Percentiles rank a stretch among this genome's conserved stretches.
These are phyloP conservation scores for Vanrija sp. DNA, from an alignment of 1,284 basidiomycete species.

Conservation along the genomic window DNA sequence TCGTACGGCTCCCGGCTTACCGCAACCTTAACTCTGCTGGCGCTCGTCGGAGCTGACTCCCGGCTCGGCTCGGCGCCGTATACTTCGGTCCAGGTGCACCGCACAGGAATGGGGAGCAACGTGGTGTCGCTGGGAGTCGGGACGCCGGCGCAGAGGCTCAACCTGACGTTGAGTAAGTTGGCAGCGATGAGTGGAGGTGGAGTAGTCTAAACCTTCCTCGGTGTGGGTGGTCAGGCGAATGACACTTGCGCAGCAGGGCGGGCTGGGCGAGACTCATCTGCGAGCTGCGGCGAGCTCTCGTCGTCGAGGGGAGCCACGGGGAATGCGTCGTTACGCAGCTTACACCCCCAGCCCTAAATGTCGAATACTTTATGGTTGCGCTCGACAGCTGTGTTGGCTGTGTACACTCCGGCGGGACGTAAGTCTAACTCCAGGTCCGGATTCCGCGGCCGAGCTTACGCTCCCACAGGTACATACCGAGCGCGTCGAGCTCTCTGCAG, in stretches of 20 bases:
- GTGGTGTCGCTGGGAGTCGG: slow-evolving; percentile 32
- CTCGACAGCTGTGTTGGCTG: slow-evolving; percentile 26
- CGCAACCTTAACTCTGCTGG: too few species aligned
- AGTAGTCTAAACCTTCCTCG: too few species aligned
- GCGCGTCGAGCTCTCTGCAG: slow-evolving; percentile 18
- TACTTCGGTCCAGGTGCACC: slow-evolving; percentile 30
- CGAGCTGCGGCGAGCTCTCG: too few species aligned
- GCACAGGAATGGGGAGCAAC: slow-evolving; percentile 32
- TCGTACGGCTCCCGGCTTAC: too few species aligned
- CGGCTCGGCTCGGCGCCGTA: slow-evolving; percentile 28
- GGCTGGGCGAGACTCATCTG: too few species aligned
- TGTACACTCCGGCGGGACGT: slow-evolving; percentile 3
- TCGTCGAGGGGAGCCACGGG: too few species aligned
- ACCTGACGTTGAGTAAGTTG: slow-evolving; percentile 41
- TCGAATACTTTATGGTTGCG: slow-evolving; percentile 36
- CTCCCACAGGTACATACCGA: slow-evolving; percentile 1
- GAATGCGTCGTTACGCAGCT: background rate
- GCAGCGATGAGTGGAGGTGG: too few species aligned
- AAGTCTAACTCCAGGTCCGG: too few species aligned
- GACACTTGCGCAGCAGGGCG: too few species aligned
- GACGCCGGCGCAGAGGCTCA: slow-evolving; percentile 27
- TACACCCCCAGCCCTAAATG: slow-evolving; percentile 30
- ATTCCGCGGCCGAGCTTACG: too few species aligned
- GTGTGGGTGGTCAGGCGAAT: too few species aligned
- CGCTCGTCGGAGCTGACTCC: slow-evolving; percentile 4